Conservation (phyloP, 192 early-diverging fungal species). For the Mycoemilia scoparia region DNA sequence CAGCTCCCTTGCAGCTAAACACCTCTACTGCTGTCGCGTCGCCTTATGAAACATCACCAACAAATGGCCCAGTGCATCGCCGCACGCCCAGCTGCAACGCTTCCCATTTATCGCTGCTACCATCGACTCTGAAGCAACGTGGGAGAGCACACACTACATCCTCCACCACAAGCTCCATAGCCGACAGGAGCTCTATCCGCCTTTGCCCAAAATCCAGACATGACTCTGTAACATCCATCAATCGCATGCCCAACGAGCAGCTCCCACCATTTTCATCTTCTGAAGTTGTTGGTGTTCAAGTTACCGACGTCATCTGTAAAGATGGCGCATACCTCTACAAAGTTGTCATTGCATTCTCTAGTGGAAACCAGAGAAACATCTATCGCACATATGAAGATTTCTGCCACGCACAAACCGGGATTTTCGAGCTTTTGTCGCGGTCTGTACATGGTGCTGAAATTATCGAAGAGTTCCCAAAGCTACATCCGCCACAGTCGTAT, state of each 20-base stretch:
- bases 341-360: constrained; percentile 32
- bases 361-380: constrained; percentile 37
- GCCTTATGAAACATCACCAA: constrained; percentile 11
- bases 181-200: constrained; percentile 25
- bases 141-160: constrained; percentile 20
- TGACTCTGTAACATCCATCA: constrained; percentile 20
- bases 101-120: constrained; percentile 5
- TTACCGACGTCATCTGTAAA: constrained; percentile 47
- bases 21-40: constrained; percentile 9
- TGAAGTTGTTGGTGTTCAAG: constrained; percentile 30
- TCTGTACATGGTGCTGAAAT: constrained; percentile 29
- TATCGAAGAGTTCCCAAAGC: constrained; percentile 34
- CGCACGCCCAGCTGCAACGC: too few relatives aligned
- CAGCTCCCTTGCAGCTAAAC: too few relatives aligned
- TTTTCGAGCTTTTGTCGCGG: constrained; percentile 45
- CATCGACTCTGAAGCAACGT: constrained; percentile 7
- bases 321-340: constrained; percentile 56
- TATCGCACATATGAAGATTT: constrained; percentile 65
- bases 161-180: constrained; percentile 25
- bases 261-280: constrained; percentile 12
- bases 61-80: too few relatives aligned
- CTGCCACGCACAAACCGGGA: constrained; percentile 53
- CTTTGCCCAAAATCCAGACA: constrained; percentile 21
- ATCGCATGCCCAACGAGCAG: constrained; percentile 24
- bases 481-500: constrained; percentile 42